Percentiles rank a stretch among this genome's conserved stretches.
These are phyloP conservation scores for Aspergillus nidulans DNA, from an alignment of 495 filamentous ascomycete genomes.

Conservation along the genomic window DNA sequence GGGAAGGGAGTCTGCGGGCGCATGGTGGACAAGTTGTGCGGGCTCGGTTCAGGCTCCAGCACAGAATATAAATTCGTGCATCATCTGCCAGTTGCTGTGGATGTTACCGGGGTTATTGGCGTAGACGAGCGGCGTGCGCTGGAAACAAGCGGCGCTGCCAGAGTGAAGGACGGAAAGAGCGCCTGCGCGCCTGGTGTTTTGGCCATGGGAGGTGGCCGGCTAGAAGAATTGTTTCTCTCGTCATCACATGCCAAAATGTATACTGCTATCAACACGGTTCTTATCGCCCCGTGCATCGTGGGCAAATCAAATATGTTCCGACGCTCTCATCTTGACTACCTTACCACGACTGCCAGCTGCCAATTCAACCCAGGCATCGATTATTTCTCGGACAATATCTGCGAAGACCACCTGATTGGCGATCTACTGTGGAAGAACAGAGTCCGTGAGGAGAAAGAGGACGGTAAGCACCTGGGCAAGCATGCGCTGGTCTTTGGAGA, in stretches of 20 bases:
- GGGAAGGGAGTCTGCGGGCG: constrained; percentile 69
- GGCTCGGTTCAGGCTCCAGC: constrained; percentile 45
- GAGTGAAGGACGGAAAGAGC: background rate
- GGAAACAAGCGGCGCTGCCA: background rate
- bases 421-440: constrained; percentile 76
- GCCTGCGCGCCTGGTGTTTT: constrained; percentile 20
- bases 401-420: constrained; percentile 94
- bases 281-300: constrained; percentile 87
- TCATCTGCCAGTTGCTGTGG: constrained; percentile 82
- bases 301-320: constrained; percentile 99
- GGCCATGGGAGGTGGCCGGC: constrained; percentile 64
- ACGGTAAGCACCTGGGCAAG: constrained; percentile 55
- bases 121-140: constrained; percentile 41
- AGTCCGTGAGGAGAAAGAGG: constrained; percentile 40
- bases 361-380: constrained; percentile 65
- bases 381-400: constrained; percentile 93
- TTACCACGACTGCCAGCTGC: constrained; percentile 51
- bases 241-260: constrained; percentile 98
- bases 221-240: constrained; percentile 93
- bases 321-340: constrained; percentile 76
- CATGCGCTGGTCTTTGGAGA: constrained; percentile 83
- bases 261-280: constrained; percentile 90
- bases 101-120: constrained; percentile 47
- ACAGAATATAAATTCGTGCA: constrained; percentile 91
- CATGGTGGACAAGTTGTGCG: constrained; percentile 83